Evolutionary conservation across 768 basidiomycete species (phyloP).

Genomic region (Agaricus subrufescens): DNA sequence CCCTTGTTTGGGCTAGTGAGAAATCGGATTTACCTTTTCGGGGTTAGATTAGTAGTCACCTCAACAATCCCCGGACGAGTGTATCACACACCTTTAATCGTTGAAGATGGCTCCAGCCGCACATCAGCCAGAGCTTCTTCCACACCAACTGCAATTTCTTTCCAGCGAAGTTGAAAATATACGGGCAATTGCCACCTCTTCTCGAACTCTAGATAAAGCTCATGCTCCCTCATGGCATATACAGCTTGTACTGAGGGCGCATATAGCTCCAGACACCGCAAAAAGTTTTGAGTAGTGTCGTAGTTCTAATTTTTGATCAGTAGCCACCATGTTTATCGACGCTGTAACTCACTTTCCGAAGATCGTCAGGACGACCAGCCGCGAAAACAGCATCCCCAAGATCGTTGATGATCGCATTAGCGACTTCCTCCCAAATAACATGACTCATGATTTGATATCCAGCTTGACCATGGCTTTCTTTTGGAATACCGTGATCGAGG

Average conservation of each 20-base stretch:
- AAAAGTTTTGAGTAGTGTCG: conserved; percentile 76
- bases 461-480: conserved; percentile 20
- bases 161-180: conserved; percentile 97
- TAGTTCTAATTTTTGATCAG: conserved; percentile 61
- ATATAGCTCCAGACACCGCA: conserved; percentile 75
- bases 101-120: conserved; percentile 32
- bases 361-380: conserved; percentile 87
- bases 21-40: conserved; percentile 17
- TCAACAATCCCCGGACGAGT: background rate
- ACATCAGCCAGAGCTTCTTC: conserved; percentile 59
- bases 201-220: conserved; percentile 68
- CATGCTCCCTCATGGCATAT: conserved; percentile 66
- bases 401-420: conserved; percentile 76
- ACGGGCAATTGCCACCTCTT: conserved; percentile 93
- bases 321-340: background rate
- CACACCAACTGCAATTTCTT: conserved; percentile 77
- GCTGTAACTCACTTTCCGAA: conserved; percentile 64
- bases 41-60: background rate
- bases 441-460: conserved; percentile 84
- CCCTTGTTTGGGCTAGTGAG: conserved; percentile 47
- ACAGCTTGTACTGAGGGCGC: conserved; percentile 74
- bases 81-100: conserved; percentile 33
- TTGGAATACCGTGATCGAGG: conserved; percentile 4
- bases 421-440: conserved; percentile 87
- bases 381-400: conserved; percentile 82